Percentiles rank a stretch among this genome's conserved stretches.
Conservation (phyloP, 345 rosid species). For the Cardamine resedifolia region DNA sequence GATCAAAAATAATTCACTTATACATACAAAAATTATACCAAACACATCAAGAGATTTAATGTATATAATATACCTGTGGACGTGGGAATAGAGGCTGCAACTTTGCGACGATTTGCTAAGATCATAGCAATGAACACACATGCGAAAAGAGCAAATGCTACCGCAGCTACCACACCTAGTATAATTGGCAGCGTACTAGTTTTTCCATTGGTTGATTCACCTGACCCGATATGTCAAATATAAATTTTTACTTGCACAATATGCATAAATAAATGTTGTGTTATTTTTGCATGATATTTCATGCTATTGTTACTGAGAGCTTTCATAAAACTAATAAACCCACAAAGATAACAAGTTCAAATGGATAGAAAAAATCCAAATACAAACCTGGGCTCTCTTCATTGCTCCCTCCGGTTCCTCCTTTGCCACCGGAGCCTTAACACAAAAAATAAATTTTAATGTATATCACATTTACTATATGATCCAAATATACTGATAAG, state of each 20-base stretch:
- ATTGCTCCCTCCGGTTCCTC: too few relatives aligned
- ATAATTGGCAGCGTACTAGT: slow-evolving; percentile 18
- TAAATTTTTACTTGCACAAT: neutral
- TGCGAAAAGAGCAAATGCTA: neutral
- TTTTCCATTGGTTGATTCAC: slow-evolving; percentile 11
- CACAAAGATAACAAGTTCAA: neutral
- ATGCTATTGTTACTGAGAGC: neutral
- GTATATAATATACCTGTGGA: slow-evolving; percentile 10
- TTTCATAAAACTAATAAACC: neutral
- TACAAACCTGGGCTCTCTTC: too few relatives aligned
- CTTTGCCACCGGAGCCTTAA: too few relatives aligned
- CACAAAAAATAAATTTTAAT: too few relatives aligned
- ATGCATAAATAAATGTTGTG: too few relatives aligned
- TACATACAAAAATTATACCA: neutral
- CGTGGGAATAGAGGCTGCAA: too few relatives aligned
- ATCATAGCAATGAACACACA: neutral
- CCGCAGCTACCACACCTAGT: slow-evolving; percentile 9
- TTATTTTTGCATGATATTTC: too few relatives aligned
- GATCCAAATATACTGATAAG: too few relatives aligned
- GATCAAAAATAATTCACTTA: neutral
- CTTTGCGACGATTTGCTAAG: slow-evolving; percentile 9
- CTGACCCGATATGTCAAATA: neutral
- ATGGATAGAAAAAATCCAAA: neutral
- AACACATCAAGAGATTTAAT: neutral
- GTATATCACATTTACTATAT: too few relatives aligned